These are phyloP conservation scores for Teunomyces gatunensis DNA, from an alignment of 805 yeast species.

Conservation along the genomic window DNA sequence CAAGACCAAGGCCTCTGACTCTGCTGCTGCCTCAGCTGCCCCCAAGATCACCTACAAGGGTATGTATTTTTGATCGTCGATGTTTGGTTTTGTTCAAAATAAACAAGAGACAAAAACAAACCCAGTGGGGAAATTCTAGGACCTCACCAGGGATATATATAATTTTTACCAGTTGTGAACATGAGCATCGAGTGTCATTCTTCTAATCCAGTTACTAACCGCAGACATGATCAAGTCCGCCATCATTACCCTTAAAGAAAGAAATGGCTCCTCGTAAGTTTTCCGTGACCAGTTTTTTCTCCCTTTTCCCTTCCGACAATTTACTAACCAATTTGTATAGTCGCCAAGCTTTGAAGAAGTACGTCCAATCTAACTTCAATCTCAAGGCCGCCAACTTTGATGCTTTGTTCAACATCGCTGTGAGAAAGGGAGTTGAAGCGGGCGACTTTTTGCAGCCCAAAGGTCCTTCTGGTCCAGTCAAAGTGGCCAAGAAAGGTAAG, in stretches of 20 bases:
- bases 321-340: slow-evolving; percentile 34
- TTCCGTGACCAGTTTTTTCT: slow-evolving; percentile 5
- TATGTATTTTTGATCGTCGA: slow-evolving; percentile 22
- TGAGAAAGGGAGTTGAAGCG: slow-evolving; percentile 76
- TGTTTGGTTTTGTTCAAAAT: background rate
- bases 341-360: slow-evolving; percentile 87
- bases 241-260: slow-evolving; percentile 65
- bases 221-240: slow-evolving; percentile 68
- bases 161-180: too few relatives aligned
- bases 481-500: slow-evolving; percentile 49
- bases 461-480: slow-evolving; percentile 86
- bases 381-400: slow-evolving; percentile 66
- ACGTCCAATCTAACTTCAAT: slow-evolving; percentile 62
- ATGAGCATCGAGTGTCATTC: background rate
- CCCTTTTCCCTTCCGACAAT: background rate
- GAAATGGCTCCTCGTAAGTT: slow-evolving; percentile 72
- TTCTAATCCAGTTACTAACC: slow-evolving; percentile 13
- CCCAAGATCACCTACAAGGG: slow-evolving; percentile 47
- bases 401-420: slow-evolving; percentile 69
- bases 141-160: too few relatives aligned
- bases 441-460: slow-evolving; percentile 81
- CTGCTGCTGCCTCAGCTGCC: slow-evolving; percentile 16
- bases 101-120: background rate
- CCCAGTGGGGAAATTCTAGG: too few relatives aligned
- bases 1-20: slow-evolving; percentile 18